phyloP scores from a whole-genome alignment of 257 asterid species.

The Nicotiana obtusifolia region DNA sequence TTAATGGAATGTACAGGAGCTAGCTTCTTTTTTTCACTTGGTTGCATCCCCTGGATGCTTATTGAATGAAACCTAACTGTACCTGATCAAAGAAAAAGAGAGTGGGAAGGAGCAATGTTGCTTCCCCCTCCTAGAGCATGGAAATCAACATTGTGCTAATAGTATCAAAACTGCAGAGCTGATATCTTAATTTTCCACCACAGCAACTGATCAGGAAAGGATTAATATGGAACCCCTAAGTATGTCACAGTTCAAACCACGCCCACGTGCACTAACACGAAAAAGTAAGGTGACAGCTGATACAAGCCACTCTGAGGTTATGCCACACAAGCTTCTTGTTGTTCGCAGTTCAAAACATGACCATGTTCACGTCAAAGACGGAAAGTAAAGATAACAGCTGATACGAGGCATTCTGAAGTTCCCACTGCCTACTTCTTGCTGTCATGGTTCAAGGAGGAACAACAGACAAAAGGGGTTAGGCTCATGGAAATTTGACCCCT shows the following conservation, averaged over 20 bases:
- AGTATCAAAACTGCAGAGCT: neutral
- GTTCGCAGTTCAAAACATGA: neutral
- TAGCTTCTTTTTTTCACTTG: neutral
- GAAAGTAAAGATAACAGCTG: neutral
- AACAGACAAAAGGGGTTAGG: slow-evolving; percentile 34
- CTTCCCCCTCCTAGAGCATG: neutral
- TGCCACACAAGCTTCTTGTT: neutral
- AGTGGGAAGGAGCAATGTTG: neutral
- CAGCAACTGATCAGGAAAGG: neutral
- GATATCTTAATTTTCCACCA: neutral
- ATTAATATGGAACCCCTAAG: neutral
- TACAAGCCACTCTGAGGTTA: neutral
- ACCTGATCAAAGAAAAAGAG: neutral
- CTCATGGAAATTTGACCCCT: slow-evolving; percentile 31
- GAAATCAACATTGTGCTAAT: neutral
- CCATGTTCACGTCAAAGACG: neutral
- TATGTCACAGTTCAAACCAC: slow-evolving; percentile 4
- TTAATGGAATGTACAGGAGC: too few species aligned
- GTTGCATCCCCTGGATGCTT: neutral
- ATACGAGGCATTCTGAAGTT: slow-evolving; percentile 18
- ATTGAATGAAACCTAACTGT: neutral
- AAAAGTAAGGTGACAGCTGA: slow-evolving; percentile 2
- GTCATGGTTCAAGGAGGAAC: slow-evolving; percentile 39
- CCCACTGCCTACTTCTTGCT: slow-evolving; percentile 22
- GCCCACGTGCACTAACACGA: neutral